A percentile compares a stretch with the other conserved stretches of the same genome.
phyloP scores from a whole-genome alignment of 2,329 filamentous ascomycete species.

The Colletotrichum neosansevieriae region DNA sequence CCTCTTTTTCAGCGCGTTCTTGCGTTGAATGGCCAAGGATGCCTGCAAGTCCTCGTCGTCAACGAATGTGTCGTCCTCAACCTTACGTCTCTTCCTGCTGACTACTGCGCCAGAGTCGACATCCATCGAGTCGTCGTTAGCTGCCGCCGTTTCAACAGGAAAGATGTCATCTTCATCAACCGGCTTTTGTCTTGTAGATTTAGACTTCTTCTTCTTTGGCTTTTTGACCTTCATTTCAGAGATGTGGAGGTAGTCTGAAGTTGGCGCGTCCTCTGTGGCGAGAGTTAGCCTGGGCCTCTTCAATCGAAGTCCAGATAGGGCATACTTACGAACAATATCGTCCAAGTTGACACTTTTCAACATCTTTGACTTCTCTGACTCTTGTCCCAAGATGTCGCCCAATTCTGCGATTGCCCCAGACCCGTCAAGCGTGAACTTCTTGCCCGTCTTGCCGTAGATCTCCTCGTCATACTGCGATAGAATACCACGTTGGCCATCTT shows the following conservation, averaged over 20 bases:
- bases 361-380: slow-evolving; percentile 69
- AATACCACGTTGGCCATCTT: slow-evolving; percentile 74
- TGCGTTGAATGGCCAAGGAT: slow-evolving; percentile 84
- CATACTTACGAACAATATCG: slow-evolving; percentile 76
- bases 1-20: slow-evolving; percentile 88
- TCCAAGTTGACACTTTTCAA: slow-evolving; percentile 83
- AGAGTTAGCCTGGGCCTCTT: slow-evolving; percentile 47
- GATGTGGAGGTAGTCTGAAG: slow-evolving; percentile 89
- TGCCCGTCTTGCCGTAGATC: slow-evolving; percentile 89
- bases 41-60: slow-evolving; percentile 95
- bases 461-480: slow-evolving; percentile 96
- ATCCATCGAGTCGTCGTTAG: slow-evolving; percentile 75
- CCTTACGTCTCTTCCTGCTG: slow-evolving; percentile 71
- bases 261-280: slow-evolving; percentile 70
- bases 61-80: slow-evolving; percentile 76
- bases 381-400: slow-evolving; percentile 65
- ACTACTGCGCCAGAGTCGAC: slow-evolving; percentile 70
- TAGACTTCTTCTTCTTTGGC: slow-evolving; percentile 92
- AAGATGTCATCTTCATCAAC: slow-evolving; percentile 74
- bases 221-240: slow-evolving; percentile 94
- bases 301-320: not conserved
- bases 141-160: slow-evolving; percentile 52
- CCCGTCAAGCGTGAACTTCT: slow-evolving; percentile 87
- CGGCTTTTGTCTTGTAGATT: slow-evolving; percentile 77
- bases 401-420: slow-evolving; percentile 77